Percentiles rank a stretch among this genome's conserved stretches.
Evolutionary conservation across 345 rosid genomes (phyloP).

Genomic region (Eucalyptus guilfoylei): DNA sequence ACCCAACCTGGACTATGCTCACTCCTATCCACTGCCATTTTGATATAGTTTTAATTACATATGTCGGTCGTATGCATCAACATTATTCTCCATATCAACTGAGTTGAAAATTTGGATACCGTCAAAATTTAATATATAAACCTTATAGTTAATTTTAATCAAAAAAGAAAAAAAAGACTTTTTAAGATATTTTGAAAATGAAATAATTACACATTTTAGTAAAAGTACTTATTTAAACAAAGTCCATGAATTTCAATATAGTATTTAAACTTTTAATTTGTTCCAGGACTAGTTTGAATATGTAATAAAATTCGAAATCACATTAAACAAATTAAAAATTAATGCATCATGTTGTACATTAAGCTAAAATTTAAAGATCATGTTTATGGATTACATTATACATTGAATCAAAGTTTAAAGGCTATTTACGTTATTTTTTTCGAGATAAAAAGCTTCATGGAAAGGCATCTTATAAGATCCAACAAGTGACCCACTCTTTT

Average conservation of each 20-base stretch:
- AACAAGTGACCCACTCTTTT: not conserved
- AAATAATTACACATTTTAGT: not conserved
- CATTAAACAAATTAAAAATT: too few species aligned
- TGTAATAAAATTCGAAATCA: too few species aligned
- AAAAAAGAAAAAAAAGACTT: not conserved
- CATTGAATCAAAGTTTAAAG: not conserved
- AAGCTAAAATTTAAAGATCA: not conserved
- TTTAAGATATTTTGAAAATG: not conserved
- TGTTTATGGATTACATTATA: fast-evolving
- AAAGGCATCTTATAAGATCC: not conserved
- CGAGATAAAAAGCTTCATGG: not conserved
- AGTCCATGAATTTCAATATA: too few species aligned
- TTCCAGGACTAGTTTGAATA: not conserved
- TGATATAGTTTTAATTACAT: not conserved
- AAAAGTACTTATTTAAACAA: not conserved
- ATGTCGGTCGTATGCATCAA: fast-evolving
- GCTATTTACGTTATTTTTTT: not conserved
- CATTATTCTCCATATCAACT: fast-evolving
- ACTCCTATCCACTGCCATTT: fast-evolving
- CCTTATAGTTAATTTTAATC: not conserved
- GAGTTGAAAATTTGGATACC: not conserved
- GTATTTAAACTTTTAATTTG: not conserved
- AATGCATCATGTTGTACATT: fast-evolving
- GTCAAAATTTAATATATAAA: not conserved
- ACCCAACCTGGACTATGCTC: fast-evolving